These are phyloP conservation scores for Beauveria brongniartii DNA, from an alignment of 2,329 filamentous ascomycete genomes.

Conservation along the genomic window DNA sequence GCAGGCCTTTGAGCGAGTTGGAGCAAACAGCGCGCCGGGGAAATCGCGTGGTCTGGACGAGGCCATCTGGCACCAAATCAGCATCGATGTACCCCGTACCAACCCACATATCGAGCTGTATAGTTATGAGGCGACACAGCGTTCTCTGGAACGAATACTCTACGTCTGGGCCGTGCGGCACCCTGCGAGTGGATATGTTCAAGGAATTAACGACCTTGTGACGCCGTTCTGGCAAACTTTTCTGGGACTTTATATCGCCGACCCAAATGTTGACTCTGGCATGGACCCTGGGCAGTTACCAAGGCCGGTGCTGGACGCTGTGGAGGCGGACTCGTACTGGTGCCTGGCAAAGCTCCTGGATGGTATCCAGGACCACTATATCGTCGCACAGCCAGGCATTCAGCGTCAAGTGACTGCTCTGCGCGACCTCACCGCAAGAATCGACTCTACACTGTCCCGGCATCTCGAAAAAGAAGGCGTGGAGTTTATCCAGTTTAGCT, in stretches of 20 bases:
- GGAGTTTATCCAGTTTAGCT: constrained; percentile 98
- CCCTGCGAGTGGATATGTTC: constrained; percentile 93
- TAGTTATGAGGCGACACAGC: constrained; percentile 89
- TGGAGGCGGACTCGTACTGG: constrained; percentile 98
- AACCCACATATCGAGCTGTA: constrained; percentile 95
- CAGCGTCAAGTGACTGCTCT: constrained; percentile 86
- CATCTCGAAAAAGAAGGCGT: constrained; percentile 87
- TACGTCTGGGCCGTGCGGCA: constrained; percentile 98
- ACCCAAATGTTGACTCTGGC: constrained; percentile 80
- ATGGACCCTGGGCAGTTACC: constrained; percentile 97
- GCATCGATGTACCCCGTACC: constrained; percentile 92
- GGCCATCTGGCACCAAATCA: constrained; percentile 99
- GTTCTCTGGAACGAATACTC: constrained; percentile 86
- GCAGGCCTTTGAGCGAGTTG: constrained; percentile 60
- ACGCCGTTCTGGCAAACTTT: constrained; percentile 99
- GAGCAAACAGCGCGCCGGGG: constrained; percentile 34
- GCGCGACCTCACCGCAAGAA: constrained; percentile 82
- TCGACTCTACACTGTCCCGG: constrained; percentile 74
- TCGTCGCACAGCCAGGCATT: constrained; percentile 93
- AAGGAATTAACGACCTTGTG: constrained; percentile 96
- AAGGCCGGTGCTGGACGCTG: constrained; percentile 82
- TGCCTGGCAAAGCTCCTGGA: constrained; percentile 96
- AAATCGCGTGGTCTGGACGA: constrained; percentile 72
- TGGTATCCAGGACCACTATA: constrained; percentile 98
- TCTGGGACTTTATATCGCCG: constrained; percentile 87